These are phyloP conservation scores for Aspergillus novofumigatus DNA, from an alignment of 2,329 filamentous ascomycete genomes.

Conservation along the genomic window DNA sequence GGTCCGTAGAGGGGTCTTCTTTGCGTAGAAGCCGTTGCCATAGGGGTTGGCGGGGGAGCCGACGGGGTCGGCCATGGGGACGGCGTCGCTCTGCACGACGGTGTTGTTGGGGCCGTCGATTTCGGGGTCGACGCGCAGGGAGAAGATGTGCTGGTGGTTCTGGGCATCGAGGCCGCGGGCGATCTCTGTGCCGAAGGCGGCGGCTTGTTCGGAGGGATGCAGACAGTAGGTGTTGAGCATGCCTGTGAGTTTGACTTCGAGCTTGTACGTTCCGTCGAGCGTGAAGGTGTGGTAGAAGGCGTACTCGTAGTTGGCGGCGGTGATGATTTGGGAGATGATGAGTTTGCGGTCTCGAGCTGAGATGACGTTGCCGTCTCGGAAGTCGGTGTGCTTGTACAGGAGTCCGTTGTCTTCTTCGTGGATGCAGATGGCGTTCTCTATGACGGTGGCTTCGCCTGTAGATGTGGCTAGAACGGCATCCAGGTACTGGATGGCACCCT, in stretches of 20 bases:
- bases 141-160: slow-evolving; percentile 94
- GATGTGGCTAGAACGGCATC: slow-evolving; percentile 23
- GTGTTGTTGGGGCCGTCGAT: slow-evolving; percentile 80
- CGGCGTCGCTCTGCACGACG: slow-evolving; percentile 51
- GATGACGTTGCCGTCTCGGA: slow-evolving; percentile 78
- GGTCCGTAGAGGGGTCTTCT: slow-evolving; percentile 38
- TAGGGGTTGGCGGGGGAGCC: slow-evolving; percentile 63
- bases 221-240: slow-evolving; percentile 88
- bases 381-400: slow-evolving; percentile 74
- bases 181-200: slow-evolving; percentile 84
- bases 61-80: slow-evolving; percentile 8
- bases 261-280: slow-evolving; percentile 83
- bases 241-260: slow-evolving; percentile 83
- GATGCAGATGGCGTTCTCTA: slow-evolving; percentile 24
- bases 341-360: slow-evolving; percentile 81
- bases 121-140: slow-evolving; percentile 77
- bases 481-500: slow-evolving; percentile 27
- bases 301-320: slow-evolving; percentile 92
- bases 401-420: slow-evolving; percentile 29
- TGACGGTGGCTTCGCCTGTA: slow-evolving; percentile 17
- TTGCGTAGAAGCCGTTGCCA: slow-evolving; percentile 57
- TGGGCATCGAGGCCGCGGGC: slow-evolving; percentile 85
- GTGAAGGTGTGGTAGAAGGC: slow-evolving; percentile 80
- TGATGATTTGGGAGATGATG: slow-evolving; percentile 84
- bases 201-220: slow-evolving; percentile 69